These are phyloP conservation scores for Pyrenochaeta sp. DNA, from an alignment of 2,329 filamentous ascomycete genomes.

Conservation along the genomic window DNA sequence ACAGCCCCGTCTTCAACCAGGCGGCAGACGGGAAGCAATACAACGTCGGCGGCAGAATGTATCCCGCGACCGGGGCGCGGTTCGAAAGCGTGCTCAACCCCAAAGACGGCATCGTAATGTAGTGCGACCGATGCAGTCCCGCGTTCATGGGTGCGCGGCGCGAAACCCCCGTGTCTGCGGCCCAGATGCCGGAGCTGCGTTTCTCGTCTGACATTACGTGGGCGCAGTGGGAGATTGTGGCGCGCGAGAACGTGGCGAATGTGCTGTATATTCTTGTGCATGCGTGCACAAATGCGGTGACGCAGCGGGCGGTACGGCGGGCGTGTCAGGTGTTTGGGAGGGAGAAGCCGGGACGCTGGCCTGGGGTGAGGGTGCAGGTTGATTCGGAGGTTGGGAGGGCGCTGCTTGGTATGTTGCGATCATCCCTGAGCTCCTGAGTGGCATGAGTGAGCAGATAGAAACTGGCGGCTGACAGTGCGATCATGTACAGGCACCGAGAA, in stretches of 20 bases:
- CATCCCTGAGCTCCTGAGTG: background rate
- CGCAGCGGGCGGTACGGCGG: background rate
- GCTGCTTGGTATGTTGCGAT: background rate
- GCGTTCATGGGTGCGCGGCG: background rate
- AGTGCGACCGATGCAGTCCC: slow-evolving; percentile 2
- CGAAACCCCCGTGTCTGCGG: background rate
- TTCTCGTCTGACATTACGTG: background rate
- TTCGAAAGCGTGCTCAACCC: background rate
- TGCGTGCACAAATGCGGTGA: background rate
- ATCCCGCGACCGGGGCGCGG: background rate
- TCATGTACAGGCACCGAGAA: background rate
- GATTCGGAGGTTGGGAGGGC: background rate
- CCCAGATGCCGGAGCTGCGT: background rate
- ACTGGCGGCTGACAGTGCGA: background rate
- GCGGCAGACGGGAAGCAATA: background rate
- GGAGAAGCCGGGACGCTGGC: background rate
- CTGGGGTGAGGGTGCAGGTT: background rate
- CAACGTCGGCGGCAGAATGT: background rate
- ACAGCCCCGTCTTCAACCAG: background rate
- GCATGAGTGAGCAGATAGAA: no score
- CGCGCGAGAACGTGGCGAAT: background rate
- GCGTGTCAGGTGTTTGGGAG: background rate
- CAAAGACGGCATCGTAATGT: slow-evolving; percentile 1
- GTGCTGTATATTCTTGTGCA: background rate
- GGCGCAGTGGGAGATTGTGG: background rate